Percentiles rank a stretch among this genome's conserved stretches.
These are phyloP conservation scores for Phalaenopsis hybrid DNA, from an alignment of 116 monocot species.

Conservation along the genomic window DNA sequence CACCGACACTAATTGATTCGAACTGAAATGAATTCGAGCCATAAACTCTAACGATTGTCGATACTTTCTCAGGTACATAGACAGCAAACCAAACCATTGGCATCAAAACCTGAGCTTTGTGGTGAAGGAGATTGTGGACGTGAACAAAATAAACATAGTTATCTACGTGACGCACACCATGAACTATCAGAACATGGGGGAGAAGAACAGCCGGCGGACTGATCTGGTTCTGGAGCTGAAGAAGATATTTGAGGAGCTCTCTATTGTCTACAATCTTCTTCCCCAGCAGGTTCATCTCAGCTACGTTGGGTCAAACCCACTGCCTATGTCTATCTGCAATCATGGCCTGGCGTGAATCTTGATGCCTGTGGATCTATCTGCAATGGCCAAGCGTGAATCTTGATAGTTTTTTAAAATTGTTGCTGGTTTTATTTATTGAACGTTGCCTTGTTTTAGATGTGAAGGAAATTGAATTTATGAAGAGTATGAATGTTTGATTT, in stretches of 20 bases:
- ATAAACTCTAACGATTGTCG: not conserved
- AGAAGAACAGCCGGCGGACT: slow-evolving; percentile 64
- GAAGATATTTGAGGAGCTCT: slow-evolving; percentile 80
- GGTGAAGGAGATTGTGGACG: slow-evolving; percentile 58
- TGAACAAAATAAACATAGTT: slow-evolving; percentile 52
- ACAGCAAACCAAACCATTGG: slow-evolving; percentile 78
- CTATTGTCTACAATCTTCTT: slow-evolving; percentile 51
- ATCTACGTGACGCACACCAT: slow-evolving; percentile 63
- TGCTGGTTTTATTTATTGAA: too few species aligned
- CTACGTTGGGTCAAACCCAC: slow-evolving; percentile 24
- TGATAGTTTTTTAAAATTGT: too few species aligned
- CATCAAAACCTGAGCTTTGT: slow-evolving; percentile 64
- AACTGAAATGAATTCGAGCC: too few species aligned
- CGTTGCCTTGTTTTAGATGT: too few species aligned
- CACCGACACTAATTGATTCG: too few species aligned
- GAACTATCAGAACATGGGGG: slow-evolving; percentile 60
- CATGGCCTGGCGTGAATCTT: slow-evolving; percentile 7
- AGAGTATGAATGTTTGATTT: too few species aligned
- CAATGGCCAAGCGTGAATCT: too few species aligned
- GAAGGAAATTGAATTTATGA: too few species aligned
- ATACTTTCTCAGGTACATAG: slow-evolving; percentile 53
- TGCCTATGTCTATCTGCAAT: slow-evolving; percentile 16
- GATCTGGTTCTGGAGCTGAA: slow-evolving; percentile 79
- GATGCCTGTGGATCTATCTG: too few species aligned
- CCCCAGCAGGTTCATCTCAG: slow-evolving; percentile 68